Base-by-base conservation (phyloP, 345 rosid species). In the Euclidium syriacum region DNA sequence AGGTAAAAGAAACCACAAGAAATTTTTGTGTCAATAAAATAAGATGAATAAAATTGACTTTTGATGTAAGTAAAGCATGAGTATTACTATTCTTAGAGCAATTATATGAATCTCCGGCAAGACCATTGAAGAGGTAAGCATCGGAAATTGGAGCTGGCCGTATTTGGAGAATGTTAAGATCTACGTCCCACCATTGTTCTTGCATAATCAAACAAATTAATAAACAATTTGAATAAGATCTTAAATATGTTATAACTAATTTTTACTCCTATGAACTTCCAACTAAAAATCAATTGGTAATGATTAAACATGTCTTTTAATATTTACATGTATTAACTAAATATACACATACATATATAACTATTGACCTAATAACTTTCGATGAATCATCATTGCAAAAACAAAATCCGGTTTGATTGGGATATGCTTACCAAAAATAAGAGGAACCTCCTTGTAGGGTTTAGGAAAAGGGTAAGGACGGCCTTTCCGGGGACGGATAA, bases 401-500 rank as follows among this genome's bases (percentile, higher is more conserved):
- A n/a, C n/a, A n/a, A n/a, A n/a, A n/a, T n/a, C n/a, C n/a, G n/a
- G n/a, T n/a, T n/a, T n/a, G n/a, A n/a, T n/a, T n/a, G n/a, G n/a
- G 20, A 17, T 23, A 57, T 52, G 18, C 27, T 29, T 59, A 58
- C 76, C 64, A 38, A 67, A 64, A 19, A 74, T 27, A 11, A 67
- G 29, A 47, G 64, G 68, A 36, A 61, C 61, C 50, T 74, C 78
- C 22, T 67, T 44, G 52, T 49, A 62, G 1, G 70, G 78, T 41
- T 42, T 52, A 32, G 70, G 56, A 10, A 73, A 73, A 0, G 80
- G 78, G 20, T 73, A 69, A 39, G 35, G 18, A 16, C 48, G 52
- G 0, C 64, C 64, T 1, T 26, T 20, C 38, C 70, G 67, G 11
- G 84, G 82, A 49, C 74, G 70, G 47, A 82, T 75, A 34, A 82